Percentiles rank a stretch among this genome's conserved stretches.
Evolutionary conservation across 305 asterid genomes (phyloP).

Genomic region (Andrographis paniculata): DNA sequence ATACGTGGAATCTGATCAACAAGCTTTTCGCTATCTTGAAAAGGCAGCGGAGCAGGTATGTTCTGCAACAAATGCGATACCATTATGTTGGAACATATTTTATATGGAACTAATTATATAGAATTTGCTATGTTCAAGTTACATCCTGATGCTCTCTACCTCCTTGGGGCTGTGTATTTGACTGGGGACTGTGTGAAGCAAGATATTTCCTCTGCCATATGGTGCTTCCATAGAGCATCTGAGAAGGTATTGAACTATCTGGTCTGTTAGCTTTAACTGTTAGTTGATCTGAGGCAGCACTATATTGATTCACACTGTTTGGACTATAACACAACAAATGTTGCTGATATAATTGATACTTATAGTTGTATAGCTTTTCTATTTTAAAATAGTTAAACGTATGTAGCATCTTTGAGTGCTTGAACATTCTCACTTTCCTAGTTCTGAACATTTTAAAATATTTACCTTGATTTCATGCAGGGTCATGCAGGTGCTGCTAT

Average conservation of each 20-base stretch:
- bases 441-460: neutral
- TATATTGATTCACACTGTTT: neutral
- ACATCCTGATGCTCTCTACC: constrained; percentile 95
- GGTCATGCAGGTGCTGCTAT: constrained; percentile 90
- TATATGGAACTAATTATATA: constrained; percentile 17
- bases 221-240: constrained; percentile 97
- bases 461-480: constrained; percentile 30
- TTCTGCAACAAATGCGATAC: constrained; percentile 17
- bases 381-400: too few relatives aligned
- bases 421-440: neutral
- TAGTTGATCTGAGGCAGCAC: neutral
- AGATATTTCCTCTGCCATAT: constrained; percentile 74
- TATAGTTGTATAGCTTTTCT: neutral
- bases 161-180: constrained; percentile 77
- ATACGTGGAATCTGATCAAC: constrained; percentile 77
- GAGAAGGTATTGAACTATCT: constrained; percentile 44
- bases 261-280: neutral
- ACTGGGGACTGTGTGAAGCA: constrained; percentile 86
- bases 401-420: neutral
- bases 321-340: neutral
- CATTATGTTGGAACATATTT: constrained; percentile 1
- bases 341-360: neutral
- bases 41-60: constrained; percentile 79
- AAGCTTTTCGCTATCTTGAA: constrained; percentile 75
- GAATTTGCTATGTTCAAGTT: constrained; percentile 36